phyloP scores from a whole-genome alignment of 2,329 filamentous ascomycete species.

The Pestalotiopsis sp. region DNA sequence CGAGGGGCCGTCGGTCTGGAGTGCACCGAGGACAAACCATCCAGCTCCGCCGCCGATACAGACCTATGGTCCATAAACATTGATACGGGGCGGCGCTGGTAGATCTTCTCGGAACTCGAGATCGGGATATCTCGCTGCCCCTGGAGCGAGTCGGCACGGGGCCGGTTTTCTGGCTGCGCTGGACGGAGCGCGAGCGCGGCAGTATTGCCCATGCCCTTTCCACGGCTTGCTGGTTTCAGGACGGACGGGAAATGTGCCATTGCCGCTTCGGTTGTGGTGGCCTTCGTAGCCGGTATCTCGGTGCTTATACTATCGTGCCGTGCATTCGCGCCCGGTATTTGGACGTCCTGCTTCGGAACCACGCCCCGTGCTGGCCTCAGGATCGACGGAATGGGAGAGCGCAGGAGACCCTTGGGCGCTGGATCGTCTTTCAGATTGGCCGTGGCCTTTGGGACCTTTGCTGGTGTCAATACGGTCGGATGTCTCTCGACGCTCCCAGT shows the following conservation, averaged over 20 bases:
- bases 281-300: neutral
- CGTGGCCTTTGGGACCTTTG: slow-evolving; percentile 17
- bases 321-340: slow-evolving; percentile 12
- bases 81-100: neutral
- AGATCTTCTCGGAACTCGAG: neutral
- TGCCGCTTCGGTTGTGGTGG: neutral
- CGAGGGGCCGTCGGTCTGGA: neutral
- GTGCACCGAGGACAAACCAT: neutral
- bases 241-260: slow-evolving; percentile 12
- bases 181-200: neutral
- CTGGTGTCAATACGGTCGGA: slow-evolving; percentile 19
- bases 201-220: neutral
- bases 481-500: slow-evolving; percentile 14
- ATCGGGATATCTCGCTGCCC: neutral
- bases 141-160: neutral
- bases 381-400: slow-evolving; percentile 7
- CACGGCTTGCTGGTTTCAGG: slow-evolving; percentile 11
- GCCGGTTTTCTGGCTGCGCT: neutral
- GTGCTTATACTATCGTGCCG: neutral
- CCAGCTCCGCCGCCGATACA: neutral
- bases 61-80: neutral
- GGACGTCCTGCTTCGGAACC: slow-evolving; percentile 9
- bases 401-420: neutral
- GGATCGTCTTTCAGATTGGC: neutral
- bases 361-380: slow-evolving; percentile 9